A percentile compares a stretch with the other conserved stretches of the same genome.
Conservation (phyloP, 2,329 filamentous ascomycete species). For the Biscogniauxia mediterranea region DNA sequence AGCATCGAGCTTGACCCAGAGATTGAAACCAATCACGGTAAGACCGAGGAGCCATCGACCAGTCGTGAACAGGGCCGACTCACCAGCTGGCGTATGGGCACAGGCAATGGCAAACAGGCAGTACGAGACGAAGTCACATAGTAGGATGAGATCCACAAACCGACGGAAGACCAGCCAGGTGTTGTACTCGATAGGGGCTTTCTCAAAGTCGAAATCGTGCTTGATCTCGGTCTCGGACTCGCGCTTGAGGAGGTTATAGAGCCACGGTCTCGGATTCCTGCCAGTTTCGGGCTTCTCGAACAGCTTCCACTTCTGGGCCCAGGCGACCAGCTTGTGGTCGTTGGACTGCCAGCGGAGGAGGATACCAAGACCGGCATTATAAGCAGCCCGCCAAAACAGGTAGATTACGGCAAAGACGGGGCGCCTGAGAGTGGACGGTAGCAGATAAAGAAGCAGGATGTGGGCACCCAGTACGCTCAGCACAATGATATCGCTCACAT, state of each 20-base stretch:
- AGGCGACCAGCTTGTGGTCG: constrained; percentile 78
- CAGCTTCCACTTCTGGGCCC: constrained; percentile 81
- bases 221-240: constrained; percentile 95
- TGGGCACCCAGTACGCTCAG: constrained; percentile 74
- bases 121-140: constrained; percentile 98
- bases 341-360: constrained; percentile 88
- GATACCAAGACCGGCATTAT: constrained; percentile 92
- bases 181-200: constrained; percentile 96
- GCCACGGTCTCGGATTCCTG: constrained; percentile 75
- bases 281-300: constrained; percentile 83
- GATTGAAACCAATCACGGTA: constrained; percentile 82
- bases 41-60: constrained; percentile 79
- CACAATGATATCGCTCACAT: constrained; percentile 80
- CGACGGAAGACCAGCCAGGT: constrained; percentile 96
- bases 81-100: constrained; percentile 69
- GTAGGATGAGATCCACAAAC: constrained; percentile 92
- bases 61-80: constrained; percentile 65
- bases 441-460: constrained; percentile 68
- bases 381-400: constrained; percentile 86
- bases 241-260: constrained; percentile 80
- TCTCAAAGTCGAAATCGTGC: constrained; percentile 88
- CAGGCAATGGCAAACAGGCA: constrained; percentile 93
- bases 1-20: constrained; percentile 98
- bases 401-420: constrained; percentile 82
- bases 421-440: constrained; percentile 68